Percentiles rank a stretch among this genome's conserved stretches.
Evolutionary conservation across 345 rosid genomes (phyloP).

Genomic region (Eutrema japonicum): DNA sequence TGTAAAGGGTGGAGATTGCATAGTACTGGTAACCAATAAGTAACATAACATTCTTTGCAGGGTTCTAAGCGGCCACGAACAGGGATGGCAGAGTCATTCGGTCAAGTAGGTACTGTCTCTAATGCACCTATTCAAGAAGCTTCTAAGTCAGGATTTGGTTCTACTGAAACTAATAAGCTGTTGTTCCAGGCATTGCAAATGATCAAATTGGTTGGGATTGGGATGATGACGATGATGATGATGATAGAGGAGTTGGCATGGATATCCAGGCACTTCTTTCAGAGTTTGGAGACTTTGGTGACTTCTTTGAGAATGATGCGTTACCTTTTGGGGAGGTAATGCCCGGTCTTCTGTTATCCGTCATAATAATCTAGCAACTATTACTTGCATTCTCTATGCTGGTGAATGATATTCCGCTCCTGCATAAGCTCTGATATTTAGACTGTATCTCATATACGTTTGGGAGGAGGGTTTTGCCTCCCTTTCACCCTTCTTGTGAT

Average conservation of each 20-base stretch:
- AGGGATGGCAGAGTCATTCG: constrained; percentile 66
- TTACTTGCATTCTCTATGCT: constrained; percentile 2
- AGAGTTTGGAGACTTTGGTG: constrained; percentile 98
- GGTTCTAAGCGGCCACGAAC: constrained; percentile 85
- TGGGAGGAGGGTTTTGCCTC: constrained; percentile 23
- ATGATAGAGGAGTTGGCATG: constrained; percentile 84
- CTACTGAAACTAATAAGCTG: constrained; percentile 59
- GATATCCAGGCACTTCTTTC: constrained; percentile 97
- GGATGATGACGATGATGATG: constrained; percentile 62
- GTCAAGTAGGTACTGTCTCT: constrained; percentile 61
- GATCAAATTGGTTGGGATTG: constrained; percentile 88
- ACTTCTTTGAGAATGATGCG: constrained; percentile 90
- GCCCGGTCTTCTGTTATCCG: not conserved
- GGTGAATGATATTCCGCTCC: constrained; percentile 26
- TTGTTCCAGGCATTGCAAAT: constrained; percentile 64
- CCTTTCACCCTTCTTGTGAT: constrained; percentile 1
- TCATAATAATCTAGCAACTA: constrained; percentile 1
- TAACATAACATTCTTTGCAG: constrained; percentile 52
- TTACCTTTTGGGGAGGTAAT: constrained; percentile 99
- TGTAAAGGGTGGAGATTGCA: constrained; percentile 20
- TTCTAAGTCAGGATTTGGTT: constrained; percentile 59
- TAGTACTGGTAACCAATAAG: constrained; percentile 20
- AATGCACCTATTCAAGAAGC: constrained; percentile 54
- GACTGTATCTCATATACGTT: constrained; percentile 18
- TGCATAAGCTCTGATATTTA: constrained; percentile 5